These are phyloP conservation scores for Cyberlindnera veronae DNA, from an alignment of 805 yeast species.

Conservation along the genomic window DNA sequence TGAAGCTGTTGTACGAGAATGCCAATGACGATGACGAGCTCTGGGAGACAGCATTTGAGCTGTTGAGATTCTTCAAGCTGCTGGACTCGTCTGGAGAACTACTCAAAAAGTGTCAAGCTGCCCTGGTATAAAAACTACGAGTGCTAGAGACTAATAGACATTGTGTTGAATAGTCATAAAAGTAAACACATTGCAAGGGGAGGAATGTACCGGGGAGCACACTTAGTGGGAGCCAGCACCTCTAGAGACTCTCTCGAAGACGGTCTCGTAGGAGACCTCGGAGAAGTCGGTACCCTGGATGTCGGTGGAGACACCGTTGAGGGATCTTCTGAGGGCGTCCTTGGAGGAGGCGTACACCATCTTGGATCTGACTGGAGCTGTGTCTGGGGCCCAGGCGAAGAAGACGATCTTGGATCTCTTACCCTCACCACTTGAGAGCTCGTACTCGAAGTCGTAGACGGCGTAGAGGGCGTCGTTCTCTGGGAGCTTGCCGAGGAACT, in stretches of 20 bases:
- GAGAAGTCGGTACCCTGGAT: conserved; percentile 97
- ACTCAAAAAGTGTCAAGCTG: conserved; percentile 12
- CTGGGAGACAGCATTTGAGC: conserved; percentile 30
- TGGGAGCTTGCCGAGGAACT: conserved; percentile 83
- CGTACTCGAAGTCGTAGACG: conserved; percentile 94
- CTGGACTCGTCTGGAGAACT: conserved; percentile 25
- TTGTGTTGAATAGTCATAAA: neutral
- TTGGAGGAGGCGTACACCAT: conserved; percentile 99
- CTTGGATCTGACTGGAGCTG: conserved; percentile 92
- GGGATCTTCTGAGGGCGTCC: conserved; percentile 95
- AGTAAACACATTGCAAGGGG: neutral
- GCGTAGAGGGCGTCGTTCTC: conserved; percentile 97
- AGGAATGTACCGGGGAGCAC: neutral
- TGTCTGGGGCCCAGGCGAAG: conserved; percentile 96
- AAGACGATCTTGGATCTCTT: conserved; percentile 75
- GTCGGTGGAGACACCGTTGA: conserved; percentile 91
- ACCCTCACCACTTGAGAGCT: conserved; percentile 86
- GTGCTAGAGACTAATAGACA: no score
- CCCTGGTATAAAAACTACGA: no score
- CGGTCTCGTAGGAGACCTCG: conserved; percentile 93
- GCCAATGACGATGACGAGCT: conserved; percentile 28
- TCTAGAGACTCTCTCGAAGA: conserved; percentile 79
- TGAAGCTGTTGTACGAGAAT: conserved; percentile 28
- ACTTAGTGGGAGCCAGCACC: conserved; percentile 22
- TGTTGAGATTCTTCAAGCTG: conserved; percentile 29